Percentiles rank a stretch among this genome's conserved stretches.
Conservation (phyloP, 176 grass and related monocot genomes). For the Saccharum spontaneum region DNA sequence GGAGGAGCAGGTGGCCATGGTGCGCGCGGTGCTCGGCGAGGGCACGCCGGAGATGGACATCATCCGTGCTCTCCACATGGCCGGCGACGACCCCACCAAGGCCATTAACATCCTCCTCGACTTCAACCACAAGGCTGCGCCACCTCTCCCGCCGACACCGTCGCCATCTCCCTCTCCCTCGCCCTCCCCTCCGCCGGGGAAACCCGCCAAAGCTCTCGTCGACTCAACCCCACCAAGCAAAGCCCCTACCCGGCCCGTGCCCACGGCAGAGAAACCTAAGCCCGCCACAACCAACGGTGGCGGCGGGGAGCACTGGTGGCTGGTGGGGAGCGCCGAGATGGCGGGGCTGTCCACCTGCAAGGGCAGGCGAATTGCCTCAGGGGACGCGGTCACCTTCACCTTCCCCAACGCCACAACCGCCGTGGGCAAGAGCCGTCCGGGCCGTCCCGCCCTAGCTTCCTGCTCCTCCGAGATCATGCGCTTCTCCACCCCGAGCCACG, state of each 20-base stretch:
- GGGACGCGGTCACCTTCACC: constrained; percentile 65
- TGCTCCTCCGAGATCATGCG: constrained; percentile 78
- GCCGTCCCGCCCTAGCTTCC: constrained; percentile 38
- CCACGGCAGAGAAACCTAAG: constrained; percentile 38
- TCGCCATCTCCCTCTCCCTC: not conserved
- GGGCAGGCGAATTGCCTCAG: constrained; percentile 56
- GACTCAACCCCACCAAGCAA: constrained; percentile 22
- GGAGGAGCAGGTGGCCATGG: constrained; percentile 63
- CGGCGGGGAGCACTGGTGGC: constrained; percentile 56
- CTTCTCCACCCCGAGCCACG: constrained; percentile 57
- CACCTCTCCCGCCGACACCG: not conserved
- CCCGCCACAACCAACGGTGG: not conserved
- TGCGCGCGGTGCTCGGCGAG: constrained; percentile 75
- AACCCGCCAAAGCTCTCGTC: constrained; percentile 8
- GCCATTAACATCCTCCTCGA: constrained; percentile 98
- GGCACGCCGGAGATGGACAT: constrained; percentile 85
- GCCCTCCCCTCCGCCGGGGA: not conserved
- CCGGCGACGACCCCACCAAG: constrained; percentile 70
- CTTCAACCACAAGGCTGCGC: constrained; percentile 18
- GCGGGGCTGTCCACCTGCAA: constrained; percentile 85
- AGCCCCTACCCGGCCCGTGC: constrained; percentile 11
- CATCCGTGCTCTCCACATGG: constrained; percentile 88
- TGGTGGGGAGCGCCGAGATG: constrained; percentile 68
- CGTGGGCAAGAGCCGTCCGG: constrained; percentile 20
- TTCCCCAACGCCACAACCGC: constrained; percentile 42